Conservation (phyloP, 441 rosid species). For the Pelargonium fulgidum region DNA sequence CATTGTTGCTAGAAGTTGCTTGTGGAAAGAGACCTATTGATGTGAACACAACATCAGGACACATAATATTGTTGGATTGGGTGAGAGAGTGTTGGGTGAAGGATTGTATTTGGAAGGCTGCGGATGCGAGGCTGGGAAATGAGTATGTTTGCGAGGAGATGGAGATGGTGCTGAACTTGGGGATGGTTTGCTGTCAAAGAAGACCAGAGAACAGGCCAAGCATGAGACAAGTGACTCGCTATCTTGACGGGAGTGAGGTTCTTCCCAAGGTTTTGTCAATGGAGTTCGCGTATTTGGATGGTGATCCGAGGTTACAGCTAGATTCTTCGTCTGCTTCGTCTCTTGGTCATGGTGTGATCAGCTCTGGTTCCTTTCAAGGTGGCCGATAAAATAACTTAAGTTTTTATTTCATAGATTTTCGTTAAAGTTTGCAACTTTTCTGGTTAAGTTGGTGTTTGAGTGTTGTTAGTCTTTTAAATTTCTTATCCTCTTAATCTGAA, state of each 20-base stretch:
- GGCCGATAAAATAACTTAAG: background rate
- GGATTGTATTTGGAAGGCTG: slow-evolving; percentile 26
- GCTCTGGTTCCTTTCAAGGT: background rate
- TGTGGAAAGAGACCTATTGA: slow-evolving; percentile 34
- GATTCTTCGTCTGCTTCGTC: background rate
- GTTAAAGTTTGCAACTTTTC: too few species aligned
- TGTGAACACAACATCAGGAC: slow-evolving; percentile 13
- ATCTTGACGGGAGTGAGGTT: background rate
- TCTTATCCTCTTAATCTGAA: too few species aligned
- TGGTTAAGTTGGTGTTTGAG: too few species aligned
- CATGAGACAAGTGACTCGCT: slow-evolving; percentile 28
- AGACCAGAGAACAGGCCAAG: slow-evolving; percentile 27
- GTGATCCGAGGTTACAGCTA: background rate
- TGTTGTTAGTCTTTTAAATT: too few species aligned
- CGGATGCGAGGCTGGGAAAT: slow-evolving; percentile 32
- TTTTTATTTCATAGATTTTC: too few species aligned
- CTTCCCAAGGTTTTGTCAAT: background rate
- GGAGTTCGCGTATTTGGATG: background rate
- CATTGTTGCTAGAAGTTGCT: slow-evolving; percentile 37
- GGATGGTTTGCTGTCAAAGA: slow-evolving; percentile 33
- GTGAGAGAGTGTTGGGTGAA: slow-evolving; percentile 26
- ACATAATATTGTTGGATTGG: slow-evolving; percentile 32
- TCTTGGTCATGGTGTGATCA: background rate
- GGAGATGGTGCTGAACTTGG: slow-evolving; percentile 33
- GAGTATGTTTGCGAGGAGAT: slow-evolving; percentile 29